These are phyloP conservation scores for Mycena capillaripes DNA, from an alignment of 768 basidiomycete genomes.

Conservation along the genomic window DNA sequence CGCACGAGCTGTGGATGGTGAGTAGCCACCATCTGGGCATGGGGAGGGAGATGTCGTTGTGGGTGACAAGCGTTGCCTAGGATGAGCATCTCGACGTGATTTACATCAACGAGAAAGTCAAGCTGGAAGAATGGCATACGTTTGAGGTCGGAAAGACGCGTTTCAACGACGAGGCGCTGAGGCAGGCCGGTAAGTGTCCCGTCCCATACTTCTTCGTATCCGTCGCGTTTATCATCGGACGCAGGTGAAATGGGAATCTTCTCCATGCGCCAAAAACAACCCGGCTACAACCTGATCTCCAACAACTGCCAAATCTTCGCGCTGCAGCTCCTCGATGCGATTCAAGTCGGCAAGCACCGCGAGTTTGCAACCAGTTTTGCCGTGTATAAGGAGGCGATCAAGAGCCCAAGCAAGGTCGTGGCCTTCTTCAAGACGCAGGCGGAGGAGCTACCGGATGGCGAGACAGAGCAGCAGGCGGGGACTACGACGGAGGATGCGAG, in stretches of 20 bases:
- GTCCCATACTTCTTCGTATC: background rate
- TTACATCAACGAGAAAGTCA: conserved; percentile 30
- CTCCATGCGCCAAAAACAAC: conserved; percentile 22
- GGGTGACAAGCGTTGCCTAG: background rate
- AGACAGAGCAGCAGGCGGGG: conserved; percentile 17
- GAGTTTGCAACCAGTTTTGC: conserved; percentile 26
- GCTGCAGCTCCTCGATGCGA: conserved; percentile 21
- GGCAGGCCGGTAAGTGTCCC: conserved; percentile 10
- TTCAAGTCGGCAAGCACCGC: conserved; percentile 28
- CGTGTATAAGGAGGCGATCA: conserved; percentile 19
- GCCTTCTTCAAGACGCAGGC: conserved; percentile 21
- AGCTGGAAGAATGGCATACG: conserved; percentile 27
- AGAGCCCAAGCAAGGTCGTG: conserved; percentile 16
- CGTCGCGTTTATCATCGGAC: background rate
- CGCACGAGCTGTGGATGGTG: conserved; percentile 33
- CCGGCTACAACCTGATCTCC: conserved; percentile 32
- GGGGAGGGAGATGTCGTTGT: background rate
- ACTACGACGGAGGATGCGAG: conserved; percentile 6
- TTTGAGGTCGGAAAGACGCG: conserved; percentile 30
- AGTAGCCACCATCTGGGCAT: background rate
- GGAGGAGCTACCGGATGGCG: conserved; percentile 22
- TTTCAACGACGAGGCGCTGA: conserved; percentile 32
- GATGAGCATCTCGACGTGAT: conserved; percentile 27
- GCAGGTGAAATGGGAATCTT: conserved; percentile 29
- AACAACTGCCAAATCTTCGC: conserved; percentile 33